Percentiles rank a stretch among this genome's conserved stretches.
These are phyloP conservation scores for Gnaphalium uliginosum DNA, from an alignment of 129 eudicot species.

Conservation along the genomic window DNA sequence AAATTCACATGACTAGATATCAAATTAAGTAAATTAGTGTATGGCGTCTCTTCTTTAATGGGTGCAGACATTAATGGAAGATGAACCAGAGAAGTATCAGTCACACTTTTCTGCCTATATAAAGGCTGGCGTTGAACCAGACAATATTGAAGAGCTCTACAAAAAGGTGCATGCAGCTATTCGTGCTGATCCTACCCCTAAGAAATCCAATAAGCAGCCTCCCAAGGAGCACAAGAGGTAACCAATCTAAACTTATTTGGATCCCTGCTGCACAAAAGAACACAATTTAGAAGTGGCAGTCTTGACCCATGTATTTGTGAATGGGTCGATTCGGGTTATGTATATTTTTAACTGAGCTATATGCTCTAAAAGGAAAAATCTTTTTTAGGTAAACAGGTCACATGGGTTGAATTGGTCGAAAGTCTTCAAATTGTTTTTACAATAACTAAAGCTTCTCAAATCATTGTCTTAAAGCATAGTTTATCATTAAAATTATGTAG, in stretches of 20 bases:
- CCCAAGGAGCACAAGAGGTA: conserved; percentile 50
- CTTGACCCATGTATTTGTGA: not conserved
- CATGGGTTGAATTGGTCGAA: not conserved
- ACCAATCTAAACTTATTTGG: not conserved
- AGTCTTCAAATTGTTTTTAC: not conserved
- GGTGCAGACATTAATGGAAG: conserved; percentile 43
- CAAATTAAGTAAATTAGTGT: not conserved
- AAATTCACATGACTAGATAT: not conserved
- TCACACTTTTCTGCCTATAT: conserved; percentile 45
- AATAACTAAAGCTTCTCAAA: not conserved
- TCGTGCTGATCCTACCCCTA: conserved; percentile 44
- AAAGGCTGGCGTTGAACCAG: conserved; percentile 47
- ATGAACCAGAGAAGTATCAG: conserved; percentile 58
- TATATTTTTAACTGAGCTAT: not conserved
- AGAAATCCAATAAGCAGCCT: conserved; percentile 42
- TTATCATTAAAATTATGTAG: no score
- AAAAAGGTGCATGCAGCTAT: conserved; percentile 57
- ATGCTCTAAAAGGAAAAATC: not conserved
- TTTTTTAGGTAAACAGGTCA: not conserved
- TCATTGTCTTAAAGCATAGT: not conserved
- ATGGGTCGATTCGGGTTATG: not conserved
- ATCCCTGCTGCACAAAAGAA: not conserved
- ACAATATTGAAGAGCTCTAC: conserved; percentile 44
- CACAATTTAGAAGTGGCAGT: not conserved
- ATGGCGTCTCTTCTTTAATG: not conserved